These are phyloP conservation scores for Marasmius oreades DNA, from an alignment of 1,284 basidiomycete genomes.

Conservation along the genomic window DNA sequence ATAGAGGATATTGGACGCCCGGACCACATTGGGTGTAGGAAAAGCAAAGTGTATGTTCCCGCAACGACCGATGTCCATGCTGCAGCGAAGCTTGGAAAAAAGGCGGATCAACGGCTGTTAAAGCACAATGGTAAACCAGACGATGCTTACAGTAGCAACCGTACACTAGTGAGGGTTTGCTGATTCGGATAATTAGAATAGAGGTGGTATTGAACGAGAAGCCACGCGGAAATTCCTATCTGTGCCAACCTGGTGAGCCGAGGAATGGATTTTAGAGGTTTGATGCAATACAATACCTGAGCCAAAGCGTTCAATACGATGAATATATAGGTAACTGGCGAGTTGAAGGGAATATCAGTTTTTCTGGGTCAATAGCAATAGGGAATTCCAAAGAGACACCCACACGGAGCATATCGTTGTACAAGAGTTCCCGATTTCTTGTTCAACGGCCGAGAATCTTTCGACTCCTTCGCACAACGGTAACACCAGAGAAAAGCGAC, in stretches of 20 bases:
- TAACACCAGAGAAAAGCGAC: constrained; percentile 44
- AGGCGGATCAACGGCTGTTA: not conserved
- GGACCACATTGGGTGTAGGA: constrained; percentile 54
- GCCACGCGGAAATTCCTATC: constrained; percentile 52
- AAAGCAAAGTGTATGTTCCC: constrained; percentile 47
- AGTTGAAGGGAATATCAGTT: not conserved
- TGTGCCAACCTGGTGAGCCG: constrained; percentile 20
- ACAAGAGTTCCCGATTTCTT: constrained; percentile 41
- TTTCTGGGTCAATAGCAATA: not conserved
- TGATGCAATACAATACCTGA: constrained; percentile 30
- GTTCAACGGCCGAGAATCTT: constrained; percentile 42
- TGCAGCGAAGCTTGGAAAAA: constrained; percentile 43
- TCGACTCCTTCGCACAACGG: constrained; percentile 32
- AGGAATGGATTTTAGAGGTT: not conserved
- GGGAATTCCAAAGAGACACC: constrained; percentile 18
- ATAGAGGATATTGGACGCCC: constrained; percentile 47
- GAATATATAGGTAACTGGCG: constrained; percentile 44
- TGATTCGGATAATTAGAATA: constrained; percentile 45
- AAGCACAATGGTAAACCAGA: too few species aligned
- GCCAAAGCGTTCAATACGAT: constrained; percentile 44
- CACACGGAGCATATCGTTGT: constrained; percentile 48
- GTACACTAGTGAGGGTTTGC: constrained; percentile 34
- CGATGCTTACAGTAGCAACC: constrained; percentile 41
- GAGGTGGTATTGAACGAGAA: constrained; percentile 49
- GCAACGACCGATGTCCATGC: constrained; percentile 55